Evolutionary conservation across 305 asterid genomes (phyloP).

Genomic region (Solanum aculeatissimum): DNA sequence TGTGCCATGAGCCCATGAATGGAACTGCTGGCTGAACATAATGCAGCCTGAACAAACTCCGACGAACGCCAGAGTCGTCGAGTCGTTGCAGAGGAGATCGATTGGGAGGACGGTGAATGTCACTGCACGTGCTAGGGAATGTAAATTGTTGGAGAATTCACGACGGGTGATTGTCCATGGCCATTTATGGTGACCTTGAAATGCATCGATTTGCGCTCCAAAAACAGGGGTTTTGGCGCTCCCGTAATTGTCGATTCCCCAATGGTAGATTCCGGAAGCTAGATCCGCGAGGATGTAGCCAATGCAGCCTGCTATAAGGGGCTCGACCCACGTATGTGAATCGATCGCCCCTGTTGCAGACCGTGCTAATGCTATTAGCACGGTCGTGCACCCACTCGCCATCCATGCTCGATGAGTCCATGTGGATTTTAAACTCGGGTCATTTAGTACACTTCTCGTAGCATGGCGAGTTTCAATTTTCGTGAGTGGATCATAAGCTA

Average conservation of each 20-base stretch:
- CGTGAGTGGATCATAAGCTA: not conserved
- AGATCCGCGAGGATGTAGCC: conserved; percentile 70
- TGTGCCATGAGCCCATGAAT: conserved; percentile 83
- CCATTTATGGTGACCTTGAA: conserved; percentile 85
- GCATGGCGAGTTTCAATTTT: not conserved
- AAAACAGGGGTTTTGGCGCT: conserved; percentile 44
- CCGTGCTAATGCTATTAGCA: conserved; percentile 45
- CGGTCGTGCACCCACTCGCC: conserved; percentile 58
- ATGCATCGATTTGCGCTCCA: conserved; percentile 62
- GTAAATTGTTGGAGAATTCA: conserved; percentile 64
- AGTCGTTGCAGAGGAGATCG: conserved; percentile 24
- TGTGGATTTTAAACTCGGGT: conserved; percentile 45
- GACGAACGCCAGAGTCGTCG: conserved; percentile 38
- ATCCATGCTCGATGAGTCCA: conserved; percentile 88
- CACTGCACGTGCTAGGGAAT: conserved; percentile 51
- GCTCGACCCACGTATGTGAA: conserved; percentile 49
- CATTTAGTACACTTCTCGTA: conserved; percentile 18
- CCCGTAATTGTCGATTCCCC: conserved; percentile 93
- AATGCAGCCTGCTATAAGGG: conserved; percentile 31
- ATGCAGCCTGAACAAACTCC: conserved; percentile 54
- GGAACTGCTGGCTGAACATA: conserved; percentile 92
- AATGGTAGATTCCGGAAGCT: conserved; percentile 77
- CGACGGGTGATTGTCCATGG: conserved; percentile 87
- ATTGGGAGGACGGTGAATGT: conserved; percentile 50
- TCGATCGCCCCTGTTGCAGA: conserved; percentile 20